These are phyloP conservation scores for Suillus placidus DNA, from an alignment of 768 basidiomycete species.

Conservation along the genomic window DNA sequence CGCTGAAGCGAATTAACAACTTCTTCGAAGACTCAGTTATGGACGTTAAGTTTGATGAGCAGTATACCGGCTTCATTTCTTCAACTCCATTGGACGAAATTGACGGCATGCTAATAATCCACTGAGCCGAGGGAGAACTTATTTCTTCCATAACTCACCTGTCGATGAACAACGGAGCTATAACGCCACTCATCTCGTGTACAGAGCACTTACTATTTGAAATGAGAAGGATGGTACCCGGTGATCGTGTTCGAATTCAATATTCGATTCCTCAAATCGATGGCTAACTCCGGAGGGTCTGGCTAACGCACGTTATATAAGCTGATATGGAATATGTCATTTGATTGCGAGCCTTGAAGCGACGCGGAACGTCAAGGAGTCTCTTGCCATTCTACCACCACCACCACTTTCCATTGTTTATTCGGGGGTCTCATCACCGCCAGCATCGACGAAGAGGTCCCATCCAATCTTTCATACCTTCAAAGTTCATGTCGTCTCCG, in stretches of 20 bases:
- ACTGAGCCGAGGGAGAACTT: not conserved
- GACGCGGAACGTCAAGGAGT: conserved; percentile 8
- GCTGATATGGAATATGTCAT: not conserved
- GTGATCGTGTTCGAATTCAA: not conserved
- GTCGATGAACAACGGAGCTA: not conserved
- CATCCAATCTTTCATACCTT: conserved; percentile 7
- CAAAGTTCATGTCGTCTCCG: conserved; percentile 38
- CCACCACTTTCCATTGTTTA: conserved; percentile 10
- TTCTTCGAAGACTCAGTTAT: not conserved
- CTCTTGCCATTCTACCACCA: conserved; percentile 8
- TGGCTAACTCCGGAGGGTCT: not conserved
- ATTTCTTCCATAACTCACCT: not conserved
- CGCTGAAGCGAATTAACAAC: not conserved
- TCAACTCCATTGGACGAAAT: not conserved
- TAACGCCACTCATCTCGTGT: not conserved
- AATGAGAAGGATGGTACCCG: not conserved
- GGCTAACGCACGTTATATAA: conserved; percentile 4
- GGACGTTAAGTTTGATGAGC: not conserved
- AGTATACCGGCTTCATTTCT: not conserved
- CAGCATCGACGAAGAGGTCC: conserved; percentile 2
- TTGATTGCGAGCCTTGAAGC: conserved; percentile 4
- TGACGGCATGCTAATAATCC: not conserved
- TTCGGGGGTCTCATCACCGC: conserved; percentile 29
- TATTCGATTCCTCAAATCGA: not conserved
- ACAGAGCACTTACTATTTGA: not conserved